Evolutionary conservation across 2,329 filamentous ascomycete species (phyloP).

Genomic region (Ascochyta fabae): DNA sequence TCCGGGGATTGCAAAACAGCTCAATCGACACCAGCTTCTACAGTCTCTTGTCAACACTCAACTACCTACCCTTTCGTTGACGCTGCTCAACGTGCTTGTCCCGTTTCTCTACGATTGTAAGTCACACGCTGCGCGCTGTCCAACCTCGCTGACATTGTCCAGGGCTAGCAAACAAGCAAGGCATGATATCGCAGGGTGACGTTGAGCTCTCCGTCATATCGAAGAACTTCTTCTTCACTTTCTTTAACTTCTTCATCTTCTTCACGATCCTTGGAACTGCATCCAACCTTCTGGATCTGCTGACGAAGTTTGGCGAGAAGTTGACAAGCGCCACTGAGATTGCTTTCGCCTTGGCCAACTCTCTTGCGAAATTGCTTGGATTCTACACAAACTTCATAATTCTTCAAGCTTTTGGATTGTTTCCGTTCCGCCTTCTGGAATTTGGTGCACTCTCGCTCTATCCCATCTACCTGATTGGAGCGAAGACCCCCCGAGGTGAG

Average conservation of each 20-base stretch:
- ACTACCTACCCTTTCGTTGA: slow-evolving; percentile 82
- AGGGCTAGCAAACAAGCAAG: slow-evolving; percentile 84
- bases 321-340: slow-evolving; percentile 81
- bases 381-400: slow-evolving; percentile 97
- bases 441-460: slow-evolving; percentile 86
- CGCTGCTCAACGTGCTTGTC: slow-evolving; percentile 85
- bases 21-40: slow-evolving; percentile 72
- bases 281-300: slow-evolving; percentile 72
- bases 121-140: slow-evolving; percentile 21
- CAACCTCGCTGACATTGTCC: slow-evolving; percentile 9
- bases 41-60: slow-evolving; percentile 84
- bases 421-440: slow-evolving; percentile 89
- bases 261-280: slow-evolving; percentile 88
- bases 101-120: slow-evolving; percentile 92
- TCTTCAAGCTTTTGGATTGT: slow-evolving; percentile 89
- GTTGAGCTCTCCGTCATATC: slow-evolving; percentile 94
- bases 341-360: slow-evolving; percentile 74
- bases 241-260: slow-evolving; percentile 98
- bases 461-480: slow-evolving; percentile 76
- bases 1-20: slow-evolving; percentile 70
- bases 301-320: slow-evolving; percentile 70
- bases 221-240: slow-evolving; percentile 99
- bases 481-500: slow-evolving; percentile 78
- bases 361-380: slow-evolving; percentile 74
- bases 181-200: slow-evolving; percentile 93